A percentile compares a stretch with the other conserved stretches of the same genome.
Evolutionary conservation across 1,284 basidiomycete genomes (phyloP).

Genomic region (Jaminaea rosea): DNA sequence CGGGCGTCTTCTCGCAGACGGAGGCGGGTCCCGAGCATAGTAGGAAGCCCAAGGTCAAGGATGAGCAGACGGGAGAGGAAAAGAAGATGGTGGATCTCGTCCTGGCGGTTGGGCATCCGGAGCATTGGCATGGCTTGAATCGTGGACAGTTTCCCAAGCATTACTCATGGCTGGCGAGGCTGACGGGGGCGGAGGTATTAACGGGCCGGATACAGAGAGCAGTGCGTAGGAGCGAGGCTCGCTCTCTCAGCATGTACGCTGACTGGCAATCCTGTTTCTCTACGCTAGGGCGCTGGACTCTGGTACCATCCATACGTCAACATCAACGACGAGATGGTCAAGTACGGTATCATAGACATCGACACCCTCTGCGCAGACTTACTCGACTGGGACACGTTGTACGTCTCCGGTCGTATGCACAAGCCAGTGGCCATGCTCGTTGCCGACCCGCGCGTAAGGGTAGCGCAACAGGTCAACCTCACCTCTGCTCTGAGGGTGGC

Average conservation of each 20-base stretch:
- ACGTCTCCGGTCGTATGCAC: conserved; percentile 91
- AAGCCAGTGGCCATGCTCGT: conserved; percentile 57
- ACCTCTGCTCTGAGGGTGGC: conserved; percentile 78
- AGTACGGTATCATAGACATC: conserved; percentile 93
- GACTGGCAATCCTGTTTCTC: too few species aligned
- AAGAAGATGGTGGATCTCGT: conserved; percentile 79
- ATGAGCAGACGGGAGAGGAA: conserved; percentile 12
- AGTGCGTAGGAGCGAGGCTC: too few species aligned
- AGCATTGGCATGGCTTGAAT: conserved; percentile 90
- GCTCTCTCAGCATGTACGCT: too few species aligned
- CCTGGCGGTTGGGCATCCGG: conserved; percentile 81
- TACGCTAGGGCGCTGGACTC: conserved; percentile 72
- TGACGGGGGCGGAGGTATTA: conserved; percentile 64
- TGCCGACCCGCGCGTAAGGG: conserved; percentile 72
- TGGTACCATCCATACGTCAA: conserved; percentile 56
- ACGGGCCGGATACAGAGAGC: conserved; percentile 69
- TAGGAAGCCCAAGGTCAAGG: conserved; percentile 44
- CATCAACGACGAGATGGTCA: conserved; percentile 62
- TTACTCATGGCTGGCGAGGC: conserved; percentile 76
- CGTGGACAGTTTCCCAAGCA: conserved; percentile 79
- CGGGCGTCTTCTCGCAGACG: conserved; percentile 79
- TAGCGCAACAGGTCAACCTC: conserved; percentile 87
- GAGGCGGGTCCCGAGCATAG: conserved; percentile 52
- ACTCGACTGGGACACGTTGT: conserved; percentile 83
- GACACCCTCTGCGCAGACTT: conserved; percentile 81